Evolutionary conservation across 345 rosid species (phyloP).

Genomic region (Sisymbrium altissimum): DNA sequence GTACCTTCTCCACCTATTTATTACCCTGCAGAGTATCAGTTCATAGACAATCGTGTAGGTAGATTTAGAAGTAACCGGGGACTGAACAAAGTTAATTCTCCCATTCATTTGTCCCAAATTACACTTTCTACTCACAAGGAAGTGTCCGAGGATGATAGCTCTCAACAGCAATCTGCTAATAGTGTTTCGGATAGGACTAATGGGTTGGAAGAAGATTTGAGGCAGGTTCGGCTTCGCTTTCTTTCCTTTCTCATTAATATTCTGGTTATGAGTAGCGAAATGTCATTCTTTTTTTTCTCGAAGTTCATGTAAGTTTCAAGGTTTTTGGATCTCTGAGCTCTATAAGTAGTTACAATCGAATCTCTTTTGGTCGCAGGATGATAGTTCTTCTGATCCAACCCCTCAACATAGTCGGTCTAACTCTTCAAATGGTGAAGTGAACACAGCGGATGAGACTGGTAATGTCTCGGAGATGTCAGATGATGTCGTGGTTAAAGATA

Average conservation of each 20-base stretch:
- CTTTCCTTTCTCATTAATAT: conserved; percentile 5
- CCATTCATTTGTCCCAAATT: conserved; percentile 37
- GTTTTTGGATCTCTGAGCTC: background rate
- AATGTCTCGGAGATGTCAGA: conserved; percentile 31
- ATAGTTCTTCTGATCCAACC: conserved; percentile 35
- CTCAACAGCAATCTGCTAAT: conserved; percentile 31
- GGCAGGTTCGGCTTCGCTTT: conserved; percentile 36
- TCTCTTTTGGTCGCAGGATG: conserved; percentile 39
- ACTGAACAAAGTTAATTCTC: conserved; percentile 22
- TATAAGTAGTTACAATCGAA: background rate
- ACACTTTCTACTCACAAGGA: conserved; percentile 59
- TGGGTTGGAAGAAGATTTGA: conserved; percentile 30
- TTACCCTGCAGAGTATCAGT: conserved; percentile 34
- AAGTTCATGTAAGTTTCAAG: background rate
- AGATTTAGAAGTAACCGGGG: conserved; percentile 38
- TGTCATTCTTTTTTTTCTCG: background rate
- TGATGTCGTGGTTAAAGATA: conserved; percentile 24
- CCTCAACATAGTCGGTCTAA: conserved; percentile 42
- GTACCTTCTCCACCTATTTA: conserved; percentile 39
- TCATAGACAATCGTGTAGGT: conserved; percentile 20
- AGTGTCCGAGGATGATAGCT: conserved; percentile 50
- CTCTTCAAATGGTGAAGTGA: conserved; percentile 40
- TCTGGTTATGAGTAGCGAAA: background rate
- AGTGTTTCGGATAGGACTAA: conserved; percentile 19
- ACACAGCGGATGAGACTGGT: conserved; percentile 33